phyloP scores from a whole-genome alignment of 805 yeast genomes.

The Sugiyamaella marilandica region DNA sequence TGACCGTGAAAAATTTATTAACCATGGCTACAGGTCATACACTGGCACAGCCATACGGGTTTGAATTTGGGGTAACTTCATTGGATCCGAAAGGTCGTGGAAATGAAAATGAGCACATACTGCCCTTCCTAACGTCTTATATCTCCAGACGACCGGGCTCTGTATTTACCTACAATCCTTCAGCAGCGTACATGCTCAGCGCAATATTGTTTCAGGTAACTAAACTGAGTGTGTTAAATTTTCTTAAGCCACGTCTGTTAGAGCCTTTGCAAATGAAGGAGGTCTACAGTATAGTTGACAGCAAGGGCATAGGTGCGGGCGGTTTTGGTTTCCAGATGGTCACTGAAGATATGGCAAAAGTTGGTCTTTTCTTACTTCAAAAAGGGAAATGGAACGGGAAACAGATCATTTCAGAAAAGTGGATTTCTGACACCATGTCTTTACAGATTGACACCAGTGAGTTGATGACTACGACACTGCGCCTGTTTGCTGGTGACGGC shows the following conservation, averaged over 20 bases:
- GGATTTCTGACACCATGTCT: slow-evolving; percentile 9
- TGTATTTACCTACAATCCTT: slow-evolving; percentile 11
- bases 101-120: slow-evolving; percentile 7
- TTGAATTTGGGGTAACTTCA: background rate
- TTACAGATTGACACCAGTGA: slow-evolving; percentile 7
- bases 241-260: slow-evolving; percentile 13
- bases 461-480: background rate
- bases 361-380: slow-evolving; percentile 11
- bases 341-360: slow-evolving; percentile 17
- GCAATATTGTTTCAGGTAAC: slow-evolving; percentile 13
- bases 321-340: slow-evolving; percentile 16
- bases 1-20: slow-evolving; percentile 12
- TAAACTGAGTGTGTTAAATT: slow-evolving; percentile 13
- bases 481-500: background rate
- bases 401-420: slow-evolving; percentile 13
- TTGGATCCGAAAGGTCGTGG: slow-evolving; percentile 6
- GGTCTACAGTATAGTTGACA: slow-evolving; percentile 2
- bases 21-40: slow-evolving; percentile 18
- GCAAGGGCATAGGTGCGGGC: slow-evolving; percentile 8
- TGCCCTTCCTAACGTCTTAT: slow-evolving; percentile 13
- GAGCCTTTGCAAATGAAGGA: slow-evolving; percentile 17
- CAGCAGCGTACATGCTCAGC: slow-evolving; percentile 17
- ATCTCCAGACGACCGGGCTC: slow-evolving; percentile 12
- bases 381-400: slow-evolving; percentile 16
- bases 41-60: background rate